These are phyloP conservation scores for Ophiocordyceps australis DNA, from an alignment of 2,329 filamentous ascomycete species.

Conservation along the genomic window DNA sequence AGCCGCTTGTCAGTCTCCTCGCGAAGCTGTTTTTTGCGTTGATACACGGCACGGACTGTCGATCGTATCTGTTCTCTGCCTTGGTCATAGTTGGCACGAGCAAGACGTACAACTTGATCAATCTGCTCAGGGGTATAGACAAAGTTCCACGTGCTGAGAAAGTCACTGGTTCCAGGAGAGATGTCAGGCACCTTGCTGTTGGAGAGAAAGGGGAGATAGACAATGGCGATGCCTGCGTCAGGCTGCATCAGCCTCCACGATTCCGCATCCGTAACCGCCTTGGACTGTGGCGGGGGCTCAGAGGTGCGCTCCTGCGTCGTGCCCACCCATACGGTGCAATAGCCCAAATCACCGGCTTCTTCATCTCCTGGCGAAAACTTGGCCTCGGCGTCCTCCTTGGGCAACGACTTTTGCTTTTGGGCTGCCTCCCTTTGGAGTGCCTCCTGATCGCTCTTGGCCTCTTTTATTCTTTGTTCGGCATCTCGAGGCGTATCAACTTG, in stretches of 20 bases:
- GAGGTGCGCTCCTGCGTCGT: slow-evolving; percentile 54
- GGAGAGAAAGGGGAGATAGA: slow-evolving; percentile 78
- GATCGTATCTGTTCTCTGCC: slow-evolving; percentile 60
- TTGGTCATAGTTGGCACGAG: slow-evolving; percentile 72
- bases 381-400: slow-evolving; percentile 10
- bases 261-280: slow-evolving; percentile 40
- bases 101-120: slow-evolving; percentile 66
- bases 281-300: slow-evolving; percentile 30
- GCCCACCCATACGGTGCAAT: slow-evolving; percentile 93
- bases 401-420: slow-evolving; percentile 7
- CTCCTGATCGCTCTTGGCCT: slow-evolving; percentile 33
- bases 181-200: slow-evolving; percentile 67
- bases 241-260: slow-evolving; percentile 51
- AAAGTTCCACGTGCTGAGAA: slow-evolving; percentile 95
- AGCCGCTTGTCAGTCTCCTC: slow-evolving; percentile 28
- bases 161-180: slow-evolving; percentile 70
- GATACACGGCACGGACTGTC: slow-evolving; percentile 77
- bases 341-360: slow-evolving; percentile 49
- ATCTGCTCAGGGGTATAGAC: slow-evolving; percentile 85
- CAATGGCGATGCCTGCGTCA: slow-evolving; percentile 69
- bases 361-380: slow-evolving; percentile 23
- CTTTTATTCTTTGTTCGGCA: slow-evolving; percentile 42
- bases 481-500: slow-evolving; percentile 41
- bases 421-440: slow-evolving; percentile 9
- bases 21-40: slow-evolving; percentile 63